Conservation (phyloP, 163 green algal genomes). For the Chlorella variabilis region DNA sequence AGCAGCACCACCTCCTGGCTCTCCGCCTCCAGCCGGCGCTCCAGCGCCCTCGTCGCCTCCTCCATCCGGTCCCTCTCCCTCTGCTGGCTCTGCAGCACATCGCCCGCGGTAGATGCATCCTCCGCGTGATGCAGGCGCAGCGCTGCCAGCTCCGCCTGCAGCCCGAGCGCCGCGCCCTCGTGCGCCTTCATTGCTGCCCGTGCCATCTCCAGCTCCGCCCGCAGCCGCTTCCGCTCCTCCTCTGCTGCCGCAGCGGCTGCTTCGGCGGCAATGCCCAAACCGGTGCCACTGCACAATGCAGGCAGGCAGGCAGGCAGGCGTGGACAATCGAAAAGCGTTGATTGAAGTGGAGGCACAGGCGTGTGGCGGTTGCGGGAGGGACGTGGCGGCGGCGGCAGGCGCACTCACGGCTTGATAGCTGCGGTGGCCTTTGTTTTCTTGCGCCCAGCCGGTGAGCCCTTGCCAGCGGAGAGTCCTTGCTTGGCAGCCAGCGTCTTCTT, state of each 20-base stretch:
- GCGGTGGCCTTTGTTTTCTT: too few species aligned
- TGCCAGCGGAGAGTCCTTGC: too few species aligned
- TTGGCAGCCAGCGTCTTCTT: too few species aligned
- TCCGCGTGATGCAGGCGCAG: background rate
- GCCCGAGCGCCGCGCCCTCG: background rate
- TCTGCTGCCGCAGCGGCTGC: background rate
- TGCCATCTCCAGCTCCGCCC: conserved; percentile 5
- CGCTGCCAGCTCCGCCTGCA: conserved; percentile 14
- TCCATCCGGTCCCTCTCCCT: background rate
- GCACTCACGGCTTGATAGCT: too few species aligned
- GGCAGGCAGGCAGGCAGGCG: too few species aligned
- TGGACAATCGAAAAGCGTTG: too few species aligned
- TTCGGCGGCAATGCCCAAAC: background rate
- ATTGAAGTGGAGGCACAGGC: too few species aligned
- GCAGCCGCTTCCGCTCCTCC: conserved; percentile 16
- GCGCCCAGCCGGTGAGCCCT: too few species aligned
- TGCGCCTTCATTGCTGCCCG: background rate
- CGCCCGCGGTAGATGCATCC: background rate
- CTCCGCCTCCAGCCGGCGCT: background rate
- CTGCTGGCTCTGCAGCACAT: conserved; percentile 37
- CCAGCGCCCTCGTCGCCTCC: background rate
- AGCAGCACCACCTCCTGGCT: background rate
- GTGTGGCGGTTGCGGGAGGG: too few species aligned
- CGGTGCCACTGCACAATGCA: too few species aligned
- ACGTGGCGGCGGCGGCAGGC: background rate